Conservation (phyloP, 2,329 filamentous ascomycete genomes). For the Aureobasidium sp. region DNA sequence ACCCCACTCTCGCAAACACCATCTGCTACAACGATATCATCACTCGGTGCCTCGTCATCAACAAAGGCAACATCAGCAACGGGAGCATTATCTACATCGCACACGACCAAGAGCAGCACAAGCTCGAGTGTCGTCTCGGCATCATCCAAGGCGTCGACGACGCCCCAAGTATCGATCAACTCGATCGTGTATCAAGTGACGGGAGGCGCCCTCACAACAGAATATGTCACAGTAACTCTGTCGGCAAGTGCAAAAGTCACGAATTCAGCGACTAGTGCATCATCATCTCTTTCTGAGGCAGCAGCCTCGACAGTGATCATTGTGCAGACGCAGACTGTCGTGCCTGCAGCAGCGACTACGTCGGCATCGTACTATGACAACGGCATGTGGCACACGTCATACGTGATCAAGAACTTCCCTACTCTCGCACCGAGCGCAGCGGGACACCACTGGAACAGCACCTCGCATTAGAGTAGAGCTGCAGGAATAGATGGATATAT, state of each 20-base stretch:
- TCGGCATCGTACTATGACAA: conserved; percentile 36
- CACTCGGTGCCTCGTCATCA: not conserved
- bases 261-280: not conserved
- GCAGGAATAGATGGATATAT: no score
- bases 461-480: not conserved
- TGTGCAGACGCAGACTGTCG: conserved; percentile 12
- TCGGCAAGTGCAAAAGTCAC: not conserved
- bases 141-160: not conserved
- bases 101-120: not conserved
- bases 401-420: conserved; percentile 31
- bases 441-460: conserved; percentile 6
- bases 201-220: conserved; percentile 4
- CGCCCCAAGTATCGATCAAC: conserved; percentile 2
- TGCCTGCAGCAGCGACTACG: not conserved
- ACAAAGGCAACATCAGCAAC: not conserved
- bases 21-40: no score
- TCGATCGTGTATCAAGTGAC: conserved; percentile 10
- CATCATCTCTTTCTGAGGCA: not conserved
- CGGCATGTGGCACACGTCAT: conserved; percentile 41
- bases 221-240: conserved; percentile 6
- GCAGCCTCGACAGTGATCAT: not conserved
- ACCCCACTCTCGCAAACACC: not conserved
- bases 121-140: not conserved
- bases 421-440: conserved; percentile 5
- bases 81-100: not conserved